Conservation (phyloP, 176 grass and related monocot genomes). For the Carex scoparia region DNA sequence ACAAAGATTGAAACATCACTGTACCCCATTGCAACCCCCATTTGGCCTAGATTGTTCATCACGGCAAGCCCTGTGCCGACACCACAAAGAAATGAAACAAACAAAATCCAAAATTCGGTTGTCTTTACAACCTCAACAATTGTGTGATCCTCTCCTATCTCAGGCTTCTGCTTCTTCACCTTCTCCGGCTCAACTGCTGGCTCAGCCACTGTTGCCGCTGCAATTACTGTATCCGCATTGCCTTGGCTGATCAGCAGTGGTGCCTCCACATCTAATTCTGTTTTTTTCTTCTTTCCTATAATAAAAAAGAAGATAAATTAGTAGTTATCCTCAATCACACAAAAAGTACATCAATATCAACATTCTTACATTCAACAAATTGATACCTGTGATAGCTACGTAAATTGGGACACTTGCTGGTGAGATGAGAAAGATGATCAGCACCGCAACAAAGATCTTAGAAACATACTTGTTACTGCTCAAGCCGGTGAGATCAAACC, state of each 20-base stretch:
- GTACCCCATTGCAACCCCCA: constrained; percentile 88
- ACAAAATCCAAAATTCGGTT: constrained; percentile 83
- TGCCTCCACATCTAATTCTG: constrained; percentile 12
- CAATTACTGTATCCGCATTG: constrained; percentile 42
- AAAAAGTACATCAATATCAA: background rate
- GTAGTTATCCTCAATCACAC: background rate
- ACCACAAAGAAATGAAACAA: constrained; percentile 74
- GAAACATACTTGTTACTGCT: constrained; percentile 31
- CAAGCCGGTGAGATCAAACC: constrained; percentile 56
- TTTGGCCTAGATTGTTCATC: constrained; percentile 98
- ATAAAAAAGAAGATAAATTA: background rate
- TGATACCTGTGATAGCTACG: constrained; percentile 35
- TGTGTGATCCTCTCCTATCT: constrained; percentile 89
- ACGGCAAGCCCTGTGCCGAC: constrained; percentile 86
- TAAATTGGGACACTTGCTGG: constrained; percentile 61
- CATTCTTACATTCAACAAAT: background rate
- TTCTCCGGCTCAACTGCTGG: background rate
- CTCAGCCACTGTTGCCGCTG: background rate
- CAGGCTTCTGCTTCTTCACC: constrained; percentile 18
- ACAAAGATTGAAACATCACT: constrained; percentile 86
- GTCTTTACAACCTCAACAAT: constrained; percentile 57
- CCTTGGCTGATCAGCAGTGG: constrained; percentile 13
- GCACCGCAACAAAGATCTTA: constrained; percentile 49
- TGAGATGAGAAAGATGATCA: constrained; percentile 62
- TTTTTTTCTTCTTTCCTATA: constrained; percentile 16